Percentiles rank a stretch among this genome's conserved stretches.
These are phyloP conservation scores for Geotrichum bryndzae DNA, from an alignment of 1,139 yeast genomes.

Conservation along the genomic window DNA sequence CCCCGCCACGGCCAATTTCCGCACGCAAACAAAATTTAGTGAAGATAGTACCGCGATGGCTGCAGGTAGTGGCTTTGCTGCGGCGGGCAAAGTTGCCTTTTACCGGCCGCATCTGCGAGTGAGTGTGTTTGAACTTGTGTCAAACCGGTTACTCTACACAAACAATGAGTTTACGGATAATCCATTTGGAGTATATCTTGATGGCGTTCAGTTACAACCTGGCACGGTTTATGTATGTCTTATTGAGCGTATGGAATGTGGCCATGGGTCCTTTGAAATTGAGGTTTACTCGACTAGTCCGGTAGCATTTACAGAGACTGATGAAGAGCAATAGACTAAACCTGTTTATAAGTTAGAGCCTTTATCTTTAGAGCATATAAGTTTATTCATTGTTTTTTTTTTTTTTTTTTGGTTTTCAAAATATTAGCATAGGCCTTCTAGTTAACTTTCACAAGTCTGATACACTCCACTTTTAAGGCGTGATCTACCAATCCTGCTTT, in stretches of 20 bases:
- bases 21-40: conserved; percentile 7
- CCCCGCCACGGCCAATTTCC: conserved; percentile 16
- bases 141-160: conserved; percentile 26
- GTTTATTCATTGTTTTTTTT: not conserved
- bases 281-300: conserved; percentile 23
- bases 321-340: not conserved
- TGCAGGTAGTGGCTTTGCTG: not conserved
- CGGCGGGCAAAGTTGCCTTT: not conserved
- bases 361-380: not conserved
- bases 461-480: too few relatives aligned
- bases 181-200: conserved; percentile 44
- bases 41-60: conserved; percentile 1
- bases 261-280: conserved; percentile 24
- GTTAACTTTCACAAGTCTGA: too few relatives aligned
- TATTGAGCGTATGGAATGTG: conserved; percentile 32
- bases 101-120: conserved; percentile 31
- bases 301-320: conserved; percentile 9
- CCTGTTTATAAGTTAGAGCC: not conserved
- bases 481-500: too few relatives aligned
- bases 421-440: too few relatives aligned
- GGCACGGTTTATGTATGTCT: conserved; percentile 20
- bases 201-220: conserved; percentile 24
- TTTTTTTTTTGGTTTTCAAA: not conserved
- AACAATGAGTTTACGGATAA: conserved; percentile 43
- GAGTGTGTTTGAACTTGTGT: conserved; percentile 28